These are phyloP conservation scores for Boletus sp. DNA, from an alignment of 1,284 basidiomycete genomes.

Conservation along the genomic window DNA sequence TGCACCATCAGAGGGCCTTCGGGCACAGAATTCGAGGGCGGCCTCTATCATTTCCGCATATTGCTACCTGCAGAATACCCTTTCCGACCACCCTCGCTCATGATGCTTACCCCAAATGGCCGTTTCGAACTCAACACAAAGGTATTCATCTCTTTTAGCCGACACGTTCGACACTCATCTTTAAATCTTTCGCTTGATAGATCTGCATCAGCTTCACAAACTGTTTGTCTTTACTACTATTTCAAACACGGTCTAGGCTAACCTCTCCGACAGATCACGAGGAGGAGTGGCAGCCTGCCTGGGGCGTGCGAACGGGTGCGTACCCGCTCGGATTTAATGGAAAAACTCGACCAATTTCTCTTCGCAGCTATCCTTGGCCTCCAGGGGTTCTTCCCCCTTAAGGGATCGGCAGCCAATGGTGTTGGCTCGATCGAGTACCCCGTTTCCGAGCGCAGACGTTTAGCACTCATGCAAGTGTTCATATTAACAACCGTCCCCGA, in stretches of 20 bases:
- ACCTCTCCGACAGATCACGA: slow-evolving; percentile 60
- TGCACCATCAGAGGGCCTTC: slow-evolving; percentile 88
- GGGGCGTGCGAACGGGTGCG: slow-evolving; percentile 90
- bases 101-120: slow-evolving; percentile 93
- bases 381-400: slow-evolving; percentile 87
- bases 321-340: slow-evolving; percentile 23
- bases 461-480: slow-evolving; percentile 69
- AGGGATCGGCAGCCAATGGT: slow-evolving; percentile 85
- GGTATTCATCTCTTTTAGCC: slow-evolving; percentile 46
- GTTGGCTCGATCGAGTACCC: slow-evolving; percentile 87
- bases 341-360: slow-evolving; percentile 11
- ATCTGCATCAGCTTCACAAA: slow-evolving; percentile 93
- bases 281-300: slow-evolving; percentile 94
- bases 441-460: slow-evolving; percentile 70
- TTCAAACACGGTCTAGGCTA: slow-evolving; percentile 25
- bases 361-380: slow-evolving; percentile 79
- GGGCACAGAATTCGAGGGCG: slow-evolving; percentile 88
- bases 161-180: slow-evolving; percentile 14
- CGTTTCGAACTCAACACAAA: slow-evolving; percentile 95
- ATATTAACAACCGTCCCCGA: slow-evolving; percentile 13
- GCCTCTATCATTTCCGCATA: slow-evolving; percentile 90
- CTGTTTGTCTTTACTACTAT: slow-evolving; percentile 46
- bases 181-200: slow-evolving; percentile 37
- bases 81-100: slow-evolving; percentile 89
- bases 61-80: slow-evolving; percentile 90